Evolutionary conservation across 371 early-diverging fungal genomes (phyloP), one percentile per base, ranked within the genome.

Genomic region (Dichotomocladium elegans): DNA sequence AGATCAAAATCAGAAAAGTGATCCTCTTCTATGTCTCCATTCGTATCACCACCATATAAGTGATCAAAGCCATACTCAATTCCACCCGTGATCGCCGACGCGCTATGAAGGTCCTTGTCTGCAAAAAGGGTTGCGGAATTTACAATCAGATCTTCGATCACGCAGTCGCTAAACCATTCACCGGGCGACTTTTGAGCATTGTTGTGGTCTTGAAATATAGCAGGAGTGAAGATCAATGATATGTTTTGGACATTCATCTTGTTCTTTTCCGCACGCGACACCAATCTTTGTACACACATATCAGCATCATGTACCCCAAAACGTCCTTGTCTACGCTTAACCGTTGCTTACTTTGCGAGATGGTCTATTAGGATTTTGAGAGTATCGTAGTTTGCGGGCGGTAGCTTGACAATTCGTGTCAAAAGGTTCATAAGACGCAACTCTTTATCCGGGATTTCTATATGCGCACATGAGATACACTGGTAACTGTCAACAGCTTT

Each of bases 131-230:
- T 64, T 27, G 64, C 57, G 19, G 57, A 53, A 40, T 77, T 71
- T 42, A 54, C 28, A 17, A 78, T 60, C 30, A 78, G 53, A 50
- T 78, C 78, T 43, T 78, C 72, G 29, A 78, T 29, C 2, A 78
- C 78, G 29, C 78, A 72, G 27, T 78, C 78, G 15, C 57, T 64
- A 10, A 55, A 57, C 72, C 72, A 72, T 58, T 78, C 78, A 2
- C 69, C 70, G 9, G 74, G 72, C 4, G 48, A 48, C 17, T 49
- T 46, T 44, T 67, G 68, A n/a, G 68, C 66, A 27, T 74, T 73
- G 41, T 73, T 80, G 21, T 79, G 70, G 26, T 82, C 83, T 46
- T 82, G 83, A 51, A 82, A 82, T 15, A 82, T 78, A 24, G 83
- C 81, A 0, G 83, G 83, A 5, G 83, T 78, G 40, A 82, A 82